phyloP scores from a whole-genome alignment of 192 early-diverging fungal species.

The Thoreauomyces humboldtii region DNA sequence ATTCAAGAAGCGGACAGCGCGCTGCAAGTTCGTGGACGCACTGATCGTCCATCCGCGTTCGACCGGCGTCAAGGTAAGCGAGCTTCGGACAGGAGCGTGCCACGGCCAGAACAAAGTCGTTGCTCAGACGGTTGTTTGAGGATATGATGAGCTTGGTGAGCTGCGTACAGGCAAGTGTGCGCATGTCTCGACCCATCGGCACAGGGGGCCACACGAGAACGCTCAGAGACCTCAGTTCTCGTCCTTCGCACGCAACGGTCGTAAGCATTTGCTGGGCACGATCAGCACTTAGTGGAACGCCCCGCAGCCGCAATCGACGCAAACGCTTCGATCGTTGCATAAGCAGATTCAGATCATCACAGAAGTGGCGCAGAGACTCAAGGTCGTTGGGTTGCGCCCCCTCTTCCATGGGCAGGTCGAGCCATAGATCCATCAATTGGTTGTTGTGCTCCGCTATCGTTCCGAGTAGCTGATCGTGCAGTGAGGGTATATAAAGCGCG shows the following conservation, averaged over 20 bases:
- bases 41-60: constrained; percentile 17
- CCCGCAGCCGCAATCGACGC: constrained; percentile 20
- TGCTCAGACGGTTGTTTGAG: constrained; percentile 9
- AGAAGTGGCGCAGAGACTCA: constrained; percentile 13
- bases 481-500: constrained; percentile 24
- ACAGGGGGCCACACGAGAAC: constrained; percentile 24
- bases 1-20: constrained; percentile 19
- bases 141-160: constrained; percentile 27
- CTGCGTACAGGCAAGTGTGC: constrained; percentile 1
- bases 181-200: constrained; percentile 15
- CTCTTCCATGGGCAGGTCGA: constrained; percentile 30
- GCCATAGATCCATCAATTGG: constrained; percentile 27
- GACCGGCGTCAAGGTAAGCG: constrained; percentile 22
- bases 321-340: constrained; percentile 8
- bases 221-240: constrained; percentile 22
- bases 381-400: constrained; percentile 8
- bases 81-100: constrained; percentile 19
- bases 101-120: constrained; percentile 19
- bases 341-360: constrained; percentile 9
- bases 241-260: constrained; percentile 2
- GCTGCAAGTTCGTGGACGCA: constrained; percentile 14
- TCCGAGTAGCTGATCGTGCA: constrained; percentile 20
- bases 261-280: constrained; percentile 21
- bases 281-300: constrained; percentile 13
- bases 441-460: constrained; percentile 26